Conservation (phyloP, 306 rosid genomes). For the Oemleria cerasiformis region DNA sequence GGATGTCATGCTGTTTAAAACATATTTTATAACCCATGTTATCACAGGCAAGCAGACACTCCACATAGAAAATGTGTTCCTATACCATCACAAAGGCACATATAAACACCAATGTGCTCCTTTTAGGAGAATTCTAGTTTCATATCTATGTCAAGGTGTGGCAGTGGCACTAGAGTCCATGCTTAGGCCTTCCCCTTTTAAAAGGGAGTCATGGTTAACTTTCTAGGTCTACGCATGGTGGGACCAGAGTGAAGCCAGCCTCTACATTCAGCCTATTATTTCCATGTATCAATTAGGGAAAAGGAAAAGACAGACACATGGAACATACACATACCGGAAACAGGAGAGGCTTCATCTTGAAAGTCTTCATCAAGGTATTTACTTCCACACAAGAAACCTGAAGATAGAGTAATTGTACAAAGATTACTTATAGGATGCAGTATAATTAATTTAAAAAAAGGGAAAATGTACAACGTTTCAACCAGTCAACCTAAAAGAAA, state of each 20-base stretch:
- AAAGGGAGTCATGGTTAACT: neutral
- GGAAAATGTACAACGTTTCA: neutral
- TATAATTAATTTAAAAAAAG: neutral
- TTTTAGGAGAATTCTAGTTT: neutral
- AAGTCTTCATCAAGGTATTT: constrained; percentile 88
- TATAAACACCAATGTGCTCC: neutral
- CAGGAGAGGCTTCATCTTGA: constrained; percentile 75
- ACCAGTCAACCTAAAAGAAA: constrained; percentile 15
- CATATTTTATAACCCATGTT: neutral
- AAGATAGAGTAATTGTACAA: constrained; percentile 27
- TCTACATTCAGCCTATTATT: neutral
- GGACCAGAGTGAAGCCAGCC: constrained; percentile 11
- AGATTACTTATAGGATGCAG: constrained; percentile 22
- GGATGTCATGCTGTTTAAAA: neutral
- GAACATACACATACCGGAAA: constrained; percentile 66
- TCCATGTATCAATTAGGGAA: neutral
- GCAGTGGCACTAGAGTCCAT: neutral
- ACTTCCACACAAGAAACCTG: constrained; percentile 94
- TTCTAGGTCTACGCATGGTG: constrained; percentile 1
- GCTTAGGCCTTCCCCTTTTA: neutral
- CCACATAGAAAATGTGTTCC: neutral
- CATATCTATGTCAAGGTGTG: neutral
- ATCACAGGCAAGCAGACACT: neutral
- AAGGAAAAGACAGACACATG: neutral
- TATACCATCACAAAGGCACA: neutral